These are phyloP conservation scores for Chaetothyriales sp. DNA, from an alignment of 2,329 filamentous ascomycete species.

Conservation along the genomic window DNA sequence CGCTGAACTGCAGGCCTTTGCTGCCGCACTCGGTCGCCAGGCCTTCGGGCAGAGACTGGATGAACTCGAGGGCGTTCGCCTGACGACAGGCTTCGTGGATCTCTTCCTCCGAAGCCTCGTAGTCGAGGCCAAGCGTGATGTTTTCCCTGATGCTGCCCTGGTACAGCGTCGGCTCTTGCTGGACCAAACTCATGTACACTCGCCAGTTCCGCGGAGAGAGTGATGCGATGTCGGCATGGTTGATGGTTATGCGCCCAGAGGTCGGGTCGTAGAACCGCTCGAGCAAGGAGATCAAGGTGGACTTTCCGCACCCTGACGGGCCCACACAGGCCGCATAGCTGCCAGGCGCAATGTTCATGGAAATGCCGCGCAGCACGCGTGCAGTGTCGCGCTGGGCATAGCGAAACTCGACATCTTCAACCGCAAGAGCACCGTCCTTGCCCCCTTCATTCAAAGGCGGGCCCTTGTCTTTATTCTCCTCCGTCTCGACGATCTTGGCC, in stretches of 20 bases:
- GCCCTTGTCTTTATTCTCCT: slow-evolving; percentile 25
- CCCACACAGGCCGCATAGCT: slow-evolving; percentile 42
- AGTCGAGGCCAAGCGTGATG: slow-evolving; percentile 41
- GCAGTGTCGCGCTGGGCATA: slow-evolving; percentile 19
- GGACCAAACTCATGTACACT: slow-evolving; percentile 51
- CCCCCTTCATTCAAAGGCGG: slow-evolving; percentile 18
- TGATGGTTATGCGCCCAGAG: slow-evolving; percentile 49
- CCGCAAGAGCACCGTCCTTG: slow-evolving; percentile 27
- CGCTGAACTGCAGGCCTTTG: slow-evolving; percentile 23
- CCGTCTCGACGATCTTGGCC: slow-evolving; percentile 29
- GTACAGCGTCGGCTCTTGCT: slow-evolving; percentile 60
- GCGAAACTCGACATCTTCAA: slow-evolving; percentile 30
- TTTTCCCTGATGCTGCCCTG: slow-evolving; percentile 56
- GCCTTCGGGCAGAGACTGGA: slow-evolving; percentile 25
- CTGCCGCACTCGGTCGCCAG: slow-evolving; percentile 23
- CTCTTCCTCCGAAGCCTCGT: slow-evolving; percentile 19
- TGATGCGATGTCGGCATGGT: slow-evolving; percentile 43
- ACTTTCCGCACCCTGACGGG: slow-evolving; percentile 46
- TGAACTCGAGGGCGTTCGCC: slow-evolving; percentile 26
- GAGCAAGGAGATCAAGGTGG: slow-evolving; percentile 48
- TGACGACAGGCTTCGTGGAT: slow-evolving; percentile 23
- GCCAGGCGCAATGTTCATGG: slow-evolving; percentile 29
- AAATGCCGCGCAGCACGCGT: slow-evolving; percentile 20
- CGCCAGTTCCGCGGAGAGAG: slow-evolving; percentile 50
- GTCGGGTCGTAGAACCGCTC: slow-evolving; percentile 55